These are phyloP conservation scores for Suillus weaverae DNA, from an alignment of 768 basidiomycete genomes.

Conservation along the genomic window DNA sequence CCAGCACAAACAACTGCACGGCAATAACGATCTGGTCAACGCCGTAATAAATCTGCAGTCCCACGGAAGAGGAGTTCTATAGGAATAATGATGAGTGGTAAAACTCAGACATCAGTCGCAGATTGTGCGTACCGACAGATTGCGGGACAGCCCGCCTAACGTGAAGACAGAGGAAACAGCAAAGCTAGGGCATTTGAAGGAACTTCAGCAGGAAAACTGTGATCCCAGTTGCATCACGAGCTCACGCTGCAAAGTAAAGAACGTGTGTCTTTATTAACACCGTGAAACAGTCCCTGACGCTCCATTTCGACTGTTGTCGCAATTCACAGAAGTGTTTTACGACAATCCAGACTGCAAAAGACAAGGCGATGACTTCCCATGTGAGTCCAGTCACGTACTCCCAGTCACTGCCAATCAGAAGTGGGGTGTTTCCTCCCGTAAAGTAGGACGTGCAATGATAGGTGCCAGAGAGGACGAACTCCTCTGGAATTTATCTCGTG, in stretches of 20 bases:
- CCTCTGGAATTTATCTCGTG: not conserved
- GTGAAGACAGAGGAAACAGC: not conserved
- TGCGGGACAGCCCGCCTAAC: not conserved
- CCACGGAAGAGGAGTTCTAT: not conserved
- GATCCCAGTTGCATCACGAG: not conserved
- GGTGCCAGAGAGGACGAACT: not conserved
- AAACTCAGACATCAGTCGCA: not conserved
- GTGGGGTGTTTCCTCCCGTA: not conserved
- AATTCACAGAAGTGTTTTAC: not conserved
- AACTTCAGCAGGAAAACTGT: not conserved
- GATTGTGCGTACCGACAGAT: not conserved
- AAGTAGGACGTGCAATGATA: not conserved
- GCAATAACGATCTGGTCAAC: fast-evolving
- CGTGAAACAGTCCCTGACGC: not conserved
- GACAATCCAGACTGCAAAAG: not conserved
- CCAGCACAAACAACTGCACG: not conserved
- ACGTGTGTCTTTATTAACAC: not conserved
- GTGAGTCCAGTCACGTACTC: not conserved
- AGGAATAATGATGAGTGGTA: not conserved
- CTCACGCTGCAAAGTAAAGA: not conserved
- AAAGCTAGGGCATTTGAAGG: not conserved
- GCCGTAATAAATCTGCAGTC: not conserved
- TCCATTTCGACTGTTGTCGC: not conserved
- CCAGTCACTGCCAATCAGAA: not conserved
- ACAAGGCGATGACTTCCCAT: not conserved